Evolutionary conservation across 345 rosid species (phyloP).

Genomic region (Heritiera littoralis): DNA sequence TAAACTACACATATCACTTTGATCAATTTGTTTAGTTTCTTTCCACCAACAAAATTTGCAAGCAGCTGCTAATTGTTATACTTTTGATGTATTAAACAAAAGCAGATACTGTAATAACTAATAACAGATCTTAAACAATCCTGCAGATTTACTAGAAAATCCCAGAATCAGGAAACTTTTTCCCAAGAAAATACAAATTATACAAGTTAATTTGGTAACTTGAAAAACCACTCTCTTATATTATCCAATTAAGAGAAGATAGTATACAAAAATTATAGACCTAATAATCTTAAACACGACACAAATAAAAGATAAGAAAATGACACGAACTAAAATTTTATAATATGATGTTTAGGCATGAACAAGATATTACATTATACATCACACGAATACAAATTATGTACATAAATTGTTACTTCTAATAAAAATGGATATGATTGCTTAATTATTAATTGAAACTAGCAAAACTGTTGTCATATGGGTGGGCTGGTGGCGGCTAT

Average conservation of each 20-base stretch:
- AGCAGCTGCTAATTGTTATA: not conserved
- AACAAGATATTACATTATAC: too few relatives aligned
- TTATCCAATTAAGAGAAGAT: too few relatives aligned
- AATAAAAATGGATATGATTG: not conserved
- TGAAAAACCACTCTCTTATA: too few relatives aligned
- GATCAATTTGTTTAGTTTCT: not conserved
- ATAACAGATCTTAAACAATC: not conserved
- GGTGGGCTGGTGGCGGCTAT: conserved; percentile 24
- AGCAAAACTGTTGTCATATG: conserved; percentile 2
- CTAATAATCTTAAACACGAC: too few relatives aligned
- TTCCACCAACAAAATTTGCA: not conserved
- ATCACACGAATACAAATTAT: not conserved
- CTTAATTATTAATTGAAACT: not conserved
- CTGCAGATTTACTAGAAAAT: not conserved
- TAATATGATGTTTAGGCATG: too few relatives aligned
- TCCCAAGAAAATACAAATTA: too few relatives aligned
- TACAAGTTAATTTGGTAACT: too few relatives aligned
- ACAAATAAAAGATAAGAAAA: too few relatives aligned
- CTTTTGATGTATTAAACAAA: not conserved
- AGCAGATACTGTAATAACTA: not conserved
- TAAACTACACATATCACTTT: too few relatives aligned
- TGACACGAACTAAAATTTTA: too few relatives aligned
- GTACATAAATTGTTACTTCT: too few relatives aligned
- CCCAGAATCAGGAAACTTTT: not conserved
- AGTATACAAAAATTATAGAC: too few relatives aligned